A percentile compares a stretch with the other conserved stretches of the same genome.
Conservation (phyloP, 768 basidiomycete species). For the Lactarius vividus region DNA sequence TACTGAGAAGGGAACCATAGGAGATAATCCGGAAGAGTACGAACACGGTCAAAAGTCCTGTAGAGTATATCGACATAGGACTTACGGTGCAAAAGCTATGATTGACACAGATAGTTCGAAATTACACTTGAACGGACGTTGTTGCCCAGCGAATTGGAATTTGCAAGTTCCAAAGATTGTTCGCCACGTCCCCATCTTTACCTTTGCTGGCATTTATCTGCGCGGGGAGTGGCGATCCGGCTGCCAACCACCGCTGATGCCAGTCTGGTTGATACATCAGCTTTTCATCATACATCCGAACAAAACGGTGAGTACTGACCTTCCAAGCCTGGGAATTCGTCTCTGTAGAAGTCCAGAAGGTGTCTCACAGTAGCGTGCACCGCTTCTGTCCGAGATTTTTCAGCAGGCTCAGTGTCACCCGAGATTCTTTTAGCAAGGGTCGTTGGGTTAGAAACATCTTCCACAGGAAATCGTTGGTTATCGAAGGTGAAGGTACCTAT, state of each 20-base stretch:
- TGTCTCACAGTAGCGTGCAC: slow-evolving; percentile 15
- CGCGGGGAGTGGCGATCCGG: slow-evolving; percentile 14
- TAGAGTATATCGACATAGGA: background rate
- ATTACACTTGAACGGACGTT: background rate
- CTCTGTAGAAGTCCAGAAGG: slow-evolving; percentile 16
- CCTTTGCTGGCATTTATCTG: background rate
- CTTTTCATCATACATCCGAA: background rate
- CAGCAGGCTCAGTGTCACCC: background rate
- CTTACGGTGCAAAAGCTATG: background rate
- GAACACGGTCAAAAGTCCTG: background rate
- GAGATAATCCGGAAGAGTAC: background rate
- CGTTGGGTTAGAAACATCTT: slow-evolving; percentile 14
- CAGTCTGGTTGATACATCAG: background rate
- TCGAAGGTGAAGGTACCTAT: slow-evolving; percentile 14
- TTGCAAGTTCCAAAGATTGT: slow-evolving; percentile 14
- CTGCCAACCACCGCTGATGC: slow-evolving; percentile 14
- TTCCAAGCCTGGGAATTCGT: slow-evolving; percentile 17
- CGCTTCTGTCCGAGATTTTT: slow-evolving; percentile 8
- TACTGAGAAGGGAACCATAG: background rate
- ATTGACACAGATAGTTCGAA: background rate
- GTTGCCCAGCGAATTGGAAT: slow-evolving; percentile 14
- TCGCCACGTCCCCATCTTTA: background rate
- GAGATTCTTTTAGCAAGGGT: slow-evolving; percentile 6
- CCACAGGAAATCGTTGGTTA: slow-evolving; percentile 11
- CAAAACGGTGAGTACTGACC: background rate